Evolutionary conservation across 768 basidiomycete species (phyloP).

Genomic region (Russula ochroleuca): DNA sequence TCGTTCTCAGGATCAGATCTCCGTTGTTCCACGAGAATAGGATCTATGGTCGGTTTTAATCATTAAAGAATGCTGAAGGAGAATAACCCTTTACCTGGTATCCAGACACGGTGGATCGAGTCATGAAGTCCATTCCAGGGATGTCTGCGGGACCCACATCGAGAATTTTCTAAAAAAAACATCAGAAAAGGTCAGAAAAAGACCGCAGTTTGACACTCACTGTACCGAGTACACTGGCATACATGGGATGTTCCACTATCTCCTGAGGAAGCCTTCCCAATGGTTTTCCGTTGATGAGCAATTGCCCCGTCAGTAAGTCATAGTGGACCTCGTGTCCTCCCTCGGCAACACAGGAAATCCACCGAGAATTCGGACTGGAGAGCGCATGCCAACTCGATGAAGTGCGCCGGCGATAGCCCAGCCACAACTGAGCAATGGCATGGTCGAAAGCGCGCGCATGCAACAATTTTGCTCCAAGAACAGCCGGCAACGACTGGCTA

Average conservation of each 20-base stretch:
- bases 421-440: no score
- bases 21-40: not conserved
- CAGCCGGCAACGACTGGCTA: not conserved
- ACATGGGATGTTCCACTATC: conserved; percentile 36
- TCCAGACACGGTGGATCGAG: conserved; percentile 2
- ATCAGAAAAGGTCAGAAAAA: not conserved
- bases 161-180: conserved; percentile 3
- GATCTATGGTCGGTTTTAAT: not conserved
- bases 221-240: conserved; percentile 37
- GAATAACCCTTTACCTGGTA: not conserved
- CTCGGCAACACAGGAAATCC: not conserved
- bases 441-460: no score
- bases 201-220: conserved; percentile 20
- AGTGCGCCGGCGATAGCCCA: not conserved
- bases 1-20: not conserved
- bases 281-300: conserved; percentile 40
- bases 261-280: conserved; percentile 38
- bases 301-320: conserved; percentile 40
- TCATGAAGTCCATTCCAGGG: conserved; percentile 17
- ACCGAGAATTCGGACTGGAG: conserved; percentile 4
- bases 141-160: conserved; percentile 13
- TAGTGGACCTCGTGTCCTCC: conserved; percentile 32
- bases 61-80: not conserved
- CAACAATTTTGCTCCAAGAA: no score
- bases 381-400: not conserved